A percentile compares a stretch with the other conserved stretches of the same genome.
These are phyloP conservation scores for Kurtzmaniella quercitrusa DNA, from an alignment of 1,139 yeast genomes.

Conservation along the genomic window DNA sequence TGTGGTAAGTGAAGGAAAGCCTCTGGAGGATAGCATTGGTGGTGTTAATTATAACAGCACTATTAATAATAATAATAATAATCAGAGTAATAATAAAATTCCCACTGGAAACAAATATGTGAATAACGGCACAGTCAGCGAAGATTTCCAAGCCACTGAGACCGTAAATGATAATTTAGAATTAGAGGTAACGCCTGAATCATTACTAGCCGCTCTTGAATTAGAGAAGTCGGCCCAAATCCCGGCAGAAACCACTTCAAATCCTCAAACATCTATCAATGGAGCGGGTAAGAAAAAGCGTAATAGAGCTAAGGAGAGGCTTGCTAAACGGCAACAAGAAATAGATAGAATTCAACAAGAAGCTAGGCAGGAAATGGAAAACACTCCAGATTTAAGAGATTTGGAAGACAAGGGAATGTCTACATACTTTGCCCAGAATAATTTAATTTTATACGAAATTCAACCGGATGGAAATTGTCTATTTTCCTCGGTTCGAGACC, in stretches of 20 bases:
- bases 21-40: conserved; percentile 5
- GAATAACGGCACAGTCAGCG: conserved; percentile 1
- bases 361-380: conserved; percentile 68
- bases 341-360: conserved; percentile 57
- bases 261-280: not conserved
- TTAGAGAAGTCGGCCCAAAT: conserved; percentile 12
- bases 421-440: conserved; percentile 43
- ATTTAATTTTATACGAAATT: conserved; percentile 58
- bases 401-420: conserved; percentile 67
- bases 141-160: conserved; percentile 10
- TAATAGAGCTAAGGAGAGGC: conserved; percentile 80
- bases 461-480: conserved; percentile 93
- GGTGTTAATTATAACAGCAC: conserved; percentile 10
- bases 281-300: conserved; percentile 38
- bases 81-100: not conserved
- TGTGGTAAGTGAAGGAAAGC: conserved; percentile 8
- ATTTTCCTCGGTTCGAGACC: conserved; percentile 82
- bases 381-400: conserved; percentile 61
- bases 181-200: conserved; percentile 60
- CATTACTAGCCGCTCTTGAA: conserved; percentile 53
- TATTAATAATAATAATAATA: not conserved
- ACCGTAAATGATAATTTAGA: conserved; percentile 22
- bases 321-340: conserved; percentile 73
- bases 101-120: not conserved
- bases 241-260: not conserved